Evolutionary conservation across 2,329 filamentous ascomycete species (phyloP), one percentile per base, ranked within the genome.

Genomic region (Fusarium globosum): DNA sequence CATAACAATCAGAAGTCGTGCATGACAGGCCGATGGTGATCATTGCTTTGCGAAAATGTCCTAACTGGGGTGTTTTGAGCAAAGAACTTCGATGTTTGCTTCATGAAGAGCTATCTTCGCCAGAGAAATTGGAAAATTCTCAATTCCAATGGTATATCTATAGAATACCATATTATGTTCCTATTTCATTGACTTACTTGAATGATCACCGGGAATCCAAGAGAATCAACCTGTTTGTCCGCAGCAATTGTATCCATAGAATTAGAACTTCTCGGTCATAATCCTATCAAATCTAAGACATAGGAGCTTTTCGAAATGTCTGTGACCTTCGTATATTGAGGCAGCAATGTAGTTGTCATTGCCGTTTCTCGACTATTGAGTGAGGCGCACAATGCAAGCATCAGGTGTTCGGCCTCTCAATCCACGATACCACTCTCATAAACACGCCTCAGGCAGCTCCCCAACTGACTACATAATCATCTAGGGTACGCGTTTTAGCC

Each of bases 81-180:
- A 51, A 23, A 7, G 16, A 51, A 51, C 12, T 35, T 10, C 12
- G 10, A 20, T 20, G 6, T n/a, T 48, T 48, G 26, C 12, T 7
- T 10, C 16, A 23, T 35, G 30, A 5, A 35, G 16, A 23, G 21
- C 21, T 35, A 6, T 35, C 21, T 35, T 51, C 8, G 16, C 48
- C 21, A 14, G 15, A 10, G 28, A 13, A 14, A 1, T 4, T 35
- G 9, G 14, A 18, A 23, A 14, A 2, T 3, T 21, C 21, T 18
- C 15, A 20, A 3, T 10, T 6, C 3, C 7, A 10, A 20, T 4
- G 4, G 4, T 2, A 7, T 14, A 20, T 18, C 4, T 23, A 21
- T 2, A 23, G 6, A 14, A 14, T 23, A 7, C 0, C 11, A 20
- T 16, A 2, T 1, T 23, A 1, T 35, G 8, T 35, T 35, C 11